Evolutionary conservation across 2,329 filamentous ascomycete genomes (phyloP).

Genomic region (Colletotrichum orchidophilum): DNA sequence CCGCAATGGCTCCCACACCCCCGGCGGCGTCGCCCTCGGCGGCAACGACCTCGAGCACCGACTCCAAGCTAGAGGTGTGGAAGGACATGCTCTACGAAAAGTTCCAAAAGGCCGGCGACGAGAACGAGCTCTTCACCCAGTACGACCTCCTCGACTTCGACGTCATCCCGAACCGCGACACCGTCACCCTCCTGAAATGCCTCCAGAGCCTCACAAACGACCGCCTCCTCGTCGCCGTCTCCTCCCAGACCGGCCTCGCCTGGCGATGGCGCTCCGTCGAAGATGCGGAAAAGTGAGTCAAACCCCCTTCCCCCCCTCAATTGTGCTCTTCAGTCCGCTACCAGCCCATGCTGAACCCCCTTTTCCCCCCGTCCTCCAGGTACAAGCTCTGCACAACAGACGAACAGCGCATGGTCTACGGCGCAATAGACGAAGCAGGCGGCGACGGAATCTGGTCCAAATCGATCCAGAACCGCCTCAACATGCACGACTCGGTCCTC

Average conservation of each 20-base stretch:
- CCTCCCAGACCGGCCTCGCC: slow-evolving; percentile 53
- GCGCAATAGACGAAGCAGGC: slow-evolving; percentile 86
- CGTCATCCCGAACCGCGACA: slow-evolving; percentile 66
- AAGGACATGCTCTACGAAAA: slow-evolving; percentile 67
- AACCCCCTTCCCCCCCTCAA: not conserved
- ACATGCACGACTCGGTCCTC: slow-evolving; percentile 85
- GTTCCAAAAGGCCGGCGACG: slow-evolving; percentile 59
- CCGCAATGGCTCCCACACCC: slow-evolving; percentile 24
- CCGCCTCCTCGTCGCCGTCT: slow-evolving; percentile 64
- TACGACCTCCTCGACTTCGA: slow-evolving; percentile 65
- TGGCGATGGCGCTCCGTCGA: slow-evolving; percentile 69
- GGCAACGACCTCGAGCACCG: slow-evolving; percentile 34
- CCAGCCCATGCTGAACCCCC: not conserved
- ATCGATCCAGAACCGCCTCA: slow-evolving; percentile 80
- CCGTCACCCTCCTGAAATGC: slow-evolving; percentile 62
- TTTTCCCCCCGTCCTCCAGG: slow-evolving; percentile 45
- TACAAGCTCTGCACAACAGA: slow-evolving; percentile 71
- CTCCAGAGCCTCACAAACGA: slow-evolving; percentile 68
- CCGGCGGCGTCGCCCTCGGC: slow-evolving; percentile 29
- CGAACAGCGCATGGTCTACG: slow-evolving; percentile 86
- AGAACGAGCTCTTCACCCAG: slow-evolving; percentile 64
- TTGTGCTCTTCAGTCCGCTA: not conserved
- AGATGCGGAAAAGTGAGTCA: slow-evolving; percentile 69
- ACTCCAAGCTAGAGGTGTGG: slow-evolving; percentile 58
- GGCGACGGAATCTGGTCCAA: slow-evolving; percentile 92